These are phyloP conservation scores for Phlyctochytrium planicorne DNA, from an alignment of 192 early-diverging fungal genomes.

Conservation along the genomic window DNA sequence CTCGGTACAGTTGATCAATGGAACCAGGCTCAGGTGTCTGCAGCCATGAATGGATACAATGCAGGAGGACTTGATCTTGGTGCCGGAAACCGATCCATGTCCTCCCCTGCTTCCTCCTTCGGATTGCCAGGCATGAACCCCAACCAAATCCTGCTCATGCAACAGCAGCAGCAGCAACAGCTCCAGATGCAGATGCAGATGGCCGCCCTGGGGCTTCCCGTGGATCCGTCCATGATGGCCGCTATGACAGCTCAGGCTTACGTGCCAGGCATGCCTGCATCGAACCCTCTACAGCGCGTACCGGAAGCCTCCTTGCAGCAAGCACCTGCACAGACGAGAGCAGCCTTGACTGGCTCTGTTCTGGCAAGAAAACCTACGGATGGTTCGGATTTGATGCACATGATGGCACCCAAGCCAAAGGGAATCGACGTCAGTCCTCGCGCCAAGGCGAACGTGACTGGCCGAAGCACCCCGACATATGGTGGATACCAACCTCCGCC, in stretches of 20 bases:
- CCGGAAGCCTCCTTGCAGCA: too few species aligned
- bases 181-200: neutral
- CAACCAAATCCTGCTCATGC: neutral
- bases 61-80: neutral
- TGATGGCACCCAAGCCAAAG: neutral
- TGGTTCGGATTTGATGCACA: conserved; percentile 5
- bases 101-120: neutral
- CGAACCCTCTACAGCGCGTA: too few species aligned
- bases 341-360: neutral
- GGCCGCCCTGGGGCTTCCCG: too few species aligned
- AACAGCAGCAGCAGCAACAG: neutral
- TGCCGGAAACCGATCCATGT: neutral
- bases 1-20: neutral
- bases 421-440: neutral
- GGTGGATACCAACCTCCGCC: neutral
- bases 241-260: too few species aligned
- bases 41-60: neutral
- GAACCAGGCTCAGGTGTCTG: neutral
- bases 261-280: too few species aligned
- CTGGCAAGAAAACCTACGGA: neutral
- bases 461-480: neutral
- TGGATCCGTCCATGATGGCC: too few species aligned
- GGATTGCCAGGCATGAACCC: neutral
- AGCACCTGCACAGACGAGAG: neutral
- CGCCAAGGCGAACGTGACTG: neutral